Evolutionary conservation across 1,284 basidiomycete genomes (phyloP).

Genomic region (Porodaedalea pini): DNA sequence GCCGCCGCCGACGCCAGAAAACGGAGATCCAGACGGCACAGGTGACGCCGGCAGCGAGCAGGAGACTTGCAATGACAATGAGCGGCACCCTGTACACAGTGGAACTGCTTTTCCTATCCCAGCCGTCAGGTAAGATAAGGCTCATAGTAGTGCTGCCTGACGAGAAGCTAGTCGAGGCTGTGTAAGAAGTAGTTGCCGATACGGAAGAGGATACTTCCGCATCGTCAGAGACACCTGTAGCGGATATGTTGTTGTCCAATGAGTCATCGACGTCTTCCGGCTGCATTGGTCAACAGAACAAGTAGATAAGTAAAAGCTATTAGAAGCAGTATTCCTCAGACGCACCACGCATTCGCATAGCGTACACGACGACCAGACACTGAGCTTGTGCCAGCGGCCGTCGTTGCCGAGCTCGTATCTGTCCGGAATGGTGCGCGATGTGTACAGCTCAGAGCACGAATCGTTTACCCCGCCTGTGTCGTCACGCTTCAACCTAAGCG

Average conservation of each 20-base stretch:
- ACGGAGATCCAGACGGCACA: conserved; percentile 53
- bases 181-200: background rate
- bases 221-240: conserved; percentile 4
- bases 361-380: conserved; percentile 59
- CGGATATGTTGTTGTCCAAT: background rate
- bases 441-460: background rate
- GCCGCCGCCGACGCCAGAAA: conserved; percentile 48
- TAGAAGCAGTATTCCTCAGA: conserved; percentile 8
- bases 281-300: background rate
- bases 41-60: conserved; percentile 54
- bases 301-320: conserved; percentile 12
- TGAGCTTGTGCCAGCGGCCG: conserved; percentile 56
- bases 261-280: conserved; percentile 11
- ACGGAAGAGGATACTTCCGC: background rate
- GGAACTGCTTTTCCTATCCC: conserved; percentile 34
- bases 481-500: background rate
- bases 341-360: conserved; percentile 41
- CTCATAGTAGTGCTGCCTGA: background rate
- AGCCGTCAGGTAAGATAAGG: conserved; percentile 52
- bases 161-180: background rate
- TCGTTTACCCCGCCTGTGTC: background rate
- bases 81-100: conserved; percentile 34
- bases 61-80: conserved; percentile 58
- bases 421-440: conserved; percentile 42
- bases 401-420: conserved; percentile 54